phyloP scores from a whole-genome alignment of 805 yeast genomes.

The Kluyveromyces lactis region DNA sequence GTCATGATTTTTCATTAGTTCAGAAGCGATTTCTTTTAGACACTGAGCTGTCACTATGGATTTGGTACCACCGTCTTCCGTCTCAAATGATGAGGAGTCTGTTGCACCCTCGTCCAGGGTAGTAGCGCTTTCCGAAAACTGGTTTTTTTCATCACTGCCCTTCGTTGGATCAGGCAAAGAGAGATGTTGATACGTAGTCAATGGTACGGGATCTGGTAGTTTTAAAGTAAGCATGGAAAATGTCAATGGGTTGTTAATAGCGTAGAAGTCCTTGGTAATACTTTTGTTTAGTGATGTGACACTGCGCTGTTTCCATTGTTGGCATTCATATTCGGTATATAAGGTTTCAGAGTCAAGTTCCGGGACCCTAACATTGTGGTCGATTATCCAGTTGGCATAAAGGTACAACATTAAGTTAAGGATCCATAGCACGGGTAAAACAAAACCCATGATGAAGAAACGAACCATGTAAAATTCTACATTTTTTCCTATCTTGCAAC shows the following conservation, averaged over 20 bases:
- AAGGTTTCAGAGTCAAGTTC: background rate
- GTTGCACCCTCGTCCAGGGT: too few relatives aligned
- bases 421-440: conserved; percentile 20
- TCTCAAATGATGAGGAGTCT: too few relatives aligned
- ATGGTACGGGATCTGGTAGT: too few relatives aligned
- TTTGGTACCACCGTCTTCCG: too few relatives aligned
- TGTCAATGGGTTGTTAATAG: background rate
- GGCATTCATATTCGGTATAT: conserved; percentile 1
- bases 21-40: background rate
- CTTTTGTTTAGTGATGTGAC: background rate
- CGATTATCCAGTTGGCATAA: conserved; percentile 14
- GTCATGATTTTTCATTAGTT: background rate
- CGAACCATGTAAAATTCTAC: conserved; percentile 6
- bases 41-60: background rate
- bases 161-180: too few relatives aligned
- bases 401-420: conserved; percentile 11
- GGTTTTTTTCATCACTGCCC: too few relatives aligned
- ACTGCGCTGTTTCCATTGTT: conserved; percentile 1
- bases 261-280: background rate
- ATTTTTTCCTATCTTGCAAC: conserved; percentile 12
- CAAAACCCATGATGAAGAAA: conserved; percentile 17
- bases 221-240: background rate
- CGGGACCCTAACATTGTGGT: background rate
- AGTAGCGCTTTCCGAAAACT: too few relatives aligned
- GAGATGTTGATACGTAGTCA: too few relatives aligned